Evolutionary conservation across 805 yeast species (phyloP).

Genomic region (Allodekkera sacchari): DNA sequence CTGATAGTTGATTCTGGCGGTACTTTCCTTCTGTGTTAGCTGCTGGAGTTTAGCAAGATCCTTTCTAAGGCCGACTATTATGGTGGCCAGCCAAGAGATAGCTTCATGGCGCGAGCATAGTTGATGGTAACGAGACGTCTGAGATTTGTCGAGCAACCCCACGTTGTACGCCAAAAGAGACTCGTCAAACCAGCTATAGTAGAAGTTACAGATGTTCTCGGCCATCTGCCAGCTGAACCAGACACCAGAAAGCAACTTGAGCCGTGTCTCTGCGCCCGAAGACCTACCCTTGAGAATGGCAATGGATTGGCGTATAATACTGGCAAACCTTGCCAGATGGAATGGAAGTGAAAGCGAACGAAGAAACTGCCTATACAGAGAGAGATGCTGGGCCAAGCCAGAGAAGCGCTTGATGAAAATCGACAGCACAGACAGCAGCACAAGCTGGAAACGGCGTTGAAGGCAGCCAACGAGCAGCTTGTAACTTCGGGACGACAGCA

Average conservation of each 20-base stretch:
- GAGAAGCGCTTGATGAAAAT: no score
- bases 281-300: conserved; percentile 8
- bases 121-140: conserved; percentile 21
- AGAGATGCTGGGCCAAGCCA: conserved; percentile 22
- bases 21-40: conserved; percentile 41
- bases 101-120: conserved; percentile 51
- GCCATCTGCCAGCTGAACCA: conserved; percentile 39
- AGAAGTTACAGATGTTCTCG: conserved; percentile 46
- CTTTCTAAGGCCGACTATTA: conserved; percentile 47
- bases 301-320: conserved; percentile 23
- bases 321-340: conserved; percentile 32
- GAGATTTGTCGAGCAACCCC: conserved; percentile 32
- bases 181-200: conserved; percentile 63
- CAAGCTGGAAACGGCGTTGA: conserved; percentile 15
- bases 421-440: no score
- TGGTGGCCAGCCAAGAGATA: conserved; percentile 62
- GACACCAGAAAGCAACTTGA: conserved; percentile 16
- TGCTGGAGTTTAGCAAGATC: conserved; percentile 35
- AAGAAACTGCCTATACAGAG: conserved; percentile 53
- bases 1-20: conserved; percentile 48
- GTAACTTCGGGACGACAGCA: conserved; percentile 1
- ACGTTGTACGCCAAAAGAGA: conserved; percentile 46
- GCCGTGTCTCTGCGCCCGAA: conserved; percentile 11
- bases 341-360: conserved; percentile 68
- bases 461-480: background rate